phyloP scores from a whole-genome alignment of 1,284 basidiomycete genomes.

The Ganoderma multipileum region DNA sequence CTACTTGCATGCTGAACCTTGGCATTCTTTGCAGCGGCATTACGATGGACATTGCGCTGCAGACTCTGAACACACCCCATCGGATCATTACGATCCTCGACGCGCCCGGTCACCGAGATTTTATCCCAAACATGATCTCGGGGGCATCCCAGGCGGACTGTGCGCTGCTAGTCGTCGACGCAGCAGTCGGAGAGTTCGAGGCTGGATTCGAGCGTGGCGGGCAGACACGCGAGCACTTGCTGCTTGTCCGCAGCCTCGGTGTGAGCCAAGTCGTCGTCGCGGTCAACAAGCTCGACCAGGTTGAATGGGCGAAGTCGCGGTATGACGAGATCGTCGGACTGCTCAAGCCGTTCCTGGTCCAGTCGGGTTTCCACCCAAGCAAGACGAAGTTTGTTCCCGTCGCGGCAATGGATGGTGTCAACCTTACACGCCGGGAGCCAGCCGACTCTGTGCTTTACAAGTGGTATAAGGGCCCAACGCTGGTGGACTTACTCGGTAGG shows the following conservation, averaged over 20 bases:
- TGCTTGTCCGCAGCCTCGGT: conserved; percentile 94
- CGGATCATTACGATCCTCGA: conserved; percentile 92
- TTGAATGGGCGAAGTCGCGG: conserved; percentile 82
- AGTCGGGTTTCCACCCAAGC: conserved; percentile 84
- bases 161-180: conserved; percentile 94
- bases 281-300: conserved; percentile 94
- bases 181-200: conserved; percentile 92
- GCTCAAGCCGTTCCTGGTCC: conserved; percentile 83
- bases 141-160: conserved; percentile 98
- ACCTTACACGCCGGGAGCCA: conserved; percentile 67
- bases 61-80: conserved; percentile 80
- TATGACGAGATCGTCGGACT: conserved; percentile 86
- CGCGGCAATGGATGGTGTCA: conserved; percentile 90
- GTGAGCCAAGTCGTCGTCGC: conserved; percentile 93
- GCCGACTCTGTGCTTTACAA: conserved; percentile 55
- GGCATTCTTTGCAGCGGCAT: conserved; percentile 72
- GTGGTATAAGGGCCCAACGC: conserved; percentile 91
- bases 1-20: neutral
- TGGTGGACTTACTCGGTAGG: conserved; percentile 86
- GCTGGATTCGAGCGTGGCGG: conserved; percentile 94
- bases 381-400: conserved; percentile 91
- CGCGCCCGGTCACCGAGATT: conserved; percentile 96
- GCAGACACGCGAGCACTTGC: conserved; percentile 96
- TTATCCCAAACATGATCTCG: conserved; percentile 99
- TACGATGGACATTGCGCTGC: conserved; percentile 96